Evolutionary conservation across 768 basidiomycete genomes (phyloP).

Genomic region (Mycena indigotica): DNA sequence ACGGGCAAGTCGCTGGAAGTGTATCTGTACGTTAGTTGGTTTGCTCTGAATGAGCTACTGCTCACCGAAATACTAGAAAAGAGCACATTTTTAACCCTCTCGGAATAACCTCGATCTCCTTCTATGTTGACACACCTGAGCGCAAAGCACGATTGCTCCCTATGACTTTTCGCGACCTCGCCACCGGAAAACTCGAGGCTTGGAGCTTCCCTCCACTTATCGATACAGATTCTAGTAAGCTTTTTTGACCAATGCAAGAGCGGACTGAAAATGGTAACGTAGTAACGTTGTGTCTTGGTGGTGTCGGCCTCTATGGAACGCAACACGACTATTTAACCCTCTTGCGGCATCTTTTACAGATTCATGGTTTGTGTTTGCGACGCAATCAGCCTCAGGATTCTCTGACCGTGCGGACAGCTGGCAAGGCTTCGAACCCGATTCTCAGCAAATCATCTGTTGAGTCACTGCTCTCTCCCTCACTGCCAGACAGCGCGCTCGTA

Average conservation of each 20-base stretch:
- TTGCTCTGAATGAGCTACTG: neutral
- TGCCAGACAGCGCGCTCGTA: neutral
- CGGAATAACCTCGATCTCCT: constrained; percentile 23
- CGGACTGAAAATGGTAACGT: neutral
- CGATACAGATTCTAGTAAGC: constrained; percentile 11
- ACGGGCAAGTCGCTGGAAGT: constrained; percentile 29
- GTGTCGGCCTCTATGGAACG: constrained; percentile 20
- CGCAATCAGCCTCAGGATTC: too few species aligned
- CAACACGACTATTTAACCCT: constrained; percentile 25
- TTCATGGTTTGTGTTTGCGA: neutral
- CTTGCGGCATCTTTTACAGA: constrained; percentile 17
- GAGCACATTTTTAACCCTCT: constrained; percentile 26
- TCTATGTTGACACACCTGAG: constrained; percentile 21
- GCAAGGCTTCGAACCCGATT: neutral
- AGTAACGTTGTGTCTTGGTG: constrained; percentile 21
- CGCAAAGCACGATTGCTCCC: constrained; percentile 14
- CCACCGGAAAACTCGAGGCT: constrained; percentile 13
- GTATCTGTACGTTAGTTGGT: constrained; percentile 26
- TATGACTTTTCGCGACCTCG: constrained; percentile 15
- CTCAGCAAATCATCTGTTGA: neutral
- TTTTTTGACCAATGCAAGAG: neutral
- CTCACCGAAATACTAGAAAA: constrained; percentile 10
- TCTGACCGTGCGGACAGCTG: neutral
- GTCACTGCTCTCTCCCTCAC: neutral
- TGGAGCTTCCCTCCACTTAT: constrained; percentile 17